A percentile compares a stretch with the other conserved stretches of the same genome.
Evolutionary conservation across 192 early-diverging fungal genomes (phyloP).

Genomic region (Coemansia guatemalensis): DNA sequence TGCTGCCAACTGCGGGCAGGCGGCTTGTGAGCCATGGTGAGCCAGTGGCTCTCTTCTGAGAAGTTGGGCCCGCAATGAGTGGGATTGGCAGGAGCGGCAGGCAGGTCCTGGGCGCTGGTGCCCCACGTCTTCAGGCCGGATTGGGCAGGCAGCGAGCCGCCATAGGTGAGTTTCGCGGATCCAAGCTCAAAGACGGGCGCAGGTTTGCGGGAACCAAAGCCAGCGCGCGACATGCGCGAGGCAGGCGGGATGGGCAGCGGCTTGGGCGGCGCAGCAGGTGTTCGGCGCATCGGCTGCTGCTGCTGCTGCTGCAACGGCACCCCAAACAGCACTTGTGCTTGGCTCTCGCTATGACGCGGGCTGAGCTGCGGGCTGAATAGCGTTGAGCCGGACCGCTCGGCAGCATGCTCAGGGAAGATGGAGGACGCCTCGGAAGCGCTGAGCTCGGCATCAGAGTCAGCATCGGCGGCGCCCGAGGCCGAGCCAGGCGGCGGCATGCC

Average conservation of each 20-base stretch:
- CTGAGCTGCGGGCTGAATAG: slow-evolving; percentile 15
- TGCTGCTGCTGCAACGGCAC: slow-evolving; percentile 1
- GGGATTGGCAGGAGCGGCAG: slow-evolving; percentile 12
- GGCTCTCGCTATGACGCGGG: slow-evolving; percentile 7
- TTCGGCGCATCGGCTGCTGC: not conserved
- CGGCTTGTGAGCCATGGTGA: slow-evolving; percentile 1
- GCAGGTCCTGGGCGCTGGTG: slow-evolving; percentile 22
- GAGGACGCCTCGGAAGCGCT: slow-evolving; percentile 25
- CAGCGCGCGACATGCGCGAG: slow-evolving; percentile 9
- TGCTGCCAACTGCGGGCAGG: slow-evolving; percentile 28
- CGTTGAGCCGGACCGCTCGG: slow-evolving; percentile 32
- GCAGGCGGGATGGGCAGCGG: slow-evolving; percentile 33
- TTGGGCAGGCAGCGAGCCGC: not conserved
- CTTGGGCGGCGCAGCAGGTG: slow-evolving; percentile 13
- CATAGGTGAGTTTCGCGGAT: slow-evolving; percentile 41
- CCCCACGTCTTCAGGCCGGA: slow-evolving; percentile 22
- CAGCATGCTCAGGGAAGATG: slow-evolving; percentile 24
- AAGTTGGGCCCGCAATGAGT: too few species aligned
- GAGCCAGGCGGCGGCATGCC: slow-evolving; percentile 3
- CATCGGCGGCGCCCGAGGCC: not conserved
- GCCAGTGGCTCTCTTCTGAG: slow-evolving; percentile 4
- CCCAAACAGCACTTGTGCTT: slow-evolving; percentile 6
- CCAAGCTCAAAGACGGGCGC: slow-evolving; percentile 48
- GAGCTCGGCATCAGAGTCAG: slow-evolving; percentile 25
- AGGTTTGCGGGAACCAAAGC: slow-evolving; percentile 25